Base-by-base conservation (phyloP, 768 basidiomycete species). In the Rossbeevera mucosa region DNA sequence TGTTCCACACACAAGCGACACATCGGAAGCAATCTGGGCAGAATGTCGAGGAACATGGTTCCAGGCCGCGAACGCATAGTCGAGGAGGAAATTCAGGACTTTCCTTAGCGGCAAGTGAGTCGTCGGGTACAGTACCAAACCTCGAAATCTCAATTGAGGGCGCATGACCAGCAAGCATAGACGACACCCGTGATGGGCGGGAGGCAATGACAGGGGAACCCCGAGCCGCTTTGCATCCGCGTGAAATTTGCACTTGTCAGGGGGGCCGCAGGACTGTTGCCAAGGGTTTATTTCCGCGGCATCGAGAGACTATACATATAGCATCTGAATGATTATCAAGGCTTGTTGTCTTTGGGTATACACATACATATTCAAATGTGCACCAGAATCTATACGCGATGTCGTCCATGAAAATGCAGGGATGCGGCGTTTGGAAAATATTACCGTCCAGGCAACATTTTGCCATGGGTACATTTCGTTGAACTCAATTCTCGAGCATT, bases 371-470 rank as follows among this genome's bases (percentile, higher is more conserved):
- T 36, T 36, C 33, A 36, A 9, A 36, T 38, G 36, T 22, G 9
- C 2, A 14, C 7, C 21, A 21, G 40, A 14, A 41, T 41, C 18
- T 2, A 42, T 3, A 30, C 20, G 28, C 7, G 26, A 29, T 7
- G 21, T 45, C 5, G 20, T 14, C 5, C 24, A 18, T 6, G n/a
- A 25, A 24, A 13, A 36, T 8, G 21, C 22, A 2, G 8, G 21
- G 22, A 40, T 40, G 46, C n/a, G n/a, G 20, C 13, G 38, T 76
- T 6, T 7, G 16, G 75, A 79, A 68, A 78, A 80, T 9, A 65
- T 73, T 31, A 80, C 68, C 0, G 65, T 69, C 51, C 81, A 55
- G 7, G 82, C 54, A 5, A 77, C 78, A 29, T 77, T 59, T 41
- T 74, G 5, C 71, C 72, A 80, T 73, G 26, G 58, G 63, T 0